These are phyloP conservation scores for Coemansia sp. DNA, from an alignment of 192 early-diverging fungal genomes.

Conservation along the genomic window DNA sequence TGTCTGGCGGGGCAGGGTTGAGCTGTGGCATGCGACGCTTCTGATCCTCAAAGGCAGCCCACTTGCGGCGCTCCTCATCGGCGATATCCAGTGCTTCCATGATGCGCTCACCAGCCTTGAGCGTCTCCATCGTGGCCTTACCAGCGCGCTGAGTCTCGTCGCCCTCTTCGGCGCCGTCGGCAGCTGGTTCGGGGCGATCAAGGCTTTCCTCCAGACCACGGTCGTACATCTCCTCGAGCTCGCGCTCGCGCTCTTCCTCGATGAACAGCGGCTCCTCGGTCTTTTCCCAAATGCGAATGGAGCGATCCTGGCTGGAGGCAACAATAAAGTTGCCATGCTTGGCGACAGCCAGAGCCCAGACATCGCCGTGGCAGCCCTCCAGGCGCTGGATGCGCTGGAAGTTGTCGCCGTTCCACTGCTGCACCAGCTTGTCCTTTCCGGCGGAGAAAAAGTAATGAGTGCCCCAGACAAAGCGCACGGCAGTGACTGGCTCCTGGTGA, in stretches of 20 bases:
- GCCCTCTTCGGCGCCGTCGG: conserved; percentile 53
- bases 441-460: conserved; percentile 96
- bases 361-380: conserved; percentile 89
- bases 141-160: conserved; percentile 74
- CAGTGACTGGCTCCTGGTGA: conserved; percentile 91
- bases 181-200: conserved; percentile 41
- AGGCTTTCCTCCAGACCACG: conserved; percentile 66
- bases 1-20: conserved; percentile 52
- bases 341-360: conserved; percentile 90
- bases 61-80: conserved; percentile 74
- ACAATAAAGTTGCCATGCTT: conserved; percentile 88
- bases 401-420: conserved; percentile 98
- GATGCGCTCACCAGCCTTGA: conserved; percentile 93
- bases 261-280: conserved; percentile 95
- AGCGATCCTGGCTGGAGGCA: conserved; percentile 89
- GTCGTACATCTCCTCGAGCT: conserved; percentile 90
- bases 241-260: conserved; percentile 94
- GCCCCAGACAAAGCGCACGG: conserved; percentile 84
- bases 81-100: conserved; percentile 91
- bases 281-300: conserved; percentile 93
- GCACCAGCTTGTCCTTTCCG: conserved; percentile 84
- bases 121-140: conserved; percentile 88
- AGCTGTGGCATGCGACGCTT: conserved; percentile 38
- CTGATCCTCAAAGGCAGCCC: conserved; percentile 65
- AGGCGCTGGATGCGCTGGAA: conserved; percentile 95